A percentile compares a stretch with the other conserved stretches of the same genome.
Conservation (phyloP, 2,329 filamentous ascomycete species). For the Curvularia eragrostidis region DNA sequence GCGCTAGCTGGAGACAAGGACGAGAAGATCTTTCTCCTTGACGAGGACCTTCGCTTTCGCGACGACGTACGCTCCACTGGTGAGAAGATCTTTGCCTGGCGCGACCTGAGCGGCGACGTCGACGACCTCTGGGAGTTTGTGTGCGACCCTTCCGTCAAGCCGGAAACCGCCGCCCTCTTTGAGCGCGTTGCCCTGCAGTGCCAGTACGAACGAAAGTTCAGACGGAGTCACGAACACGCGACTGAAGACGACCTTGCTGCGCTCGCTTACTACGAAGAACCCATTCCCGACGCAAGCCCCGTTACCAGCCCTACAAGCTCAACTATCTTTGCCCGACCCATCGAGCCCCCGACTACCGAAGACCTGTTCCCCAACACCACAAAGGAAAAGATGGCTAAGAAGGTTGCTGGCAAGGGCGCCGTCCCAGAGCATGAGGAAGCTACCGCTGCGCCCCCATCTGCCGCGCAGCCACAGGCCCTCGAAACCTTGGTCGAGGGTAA, state of each 20-base stretch:
- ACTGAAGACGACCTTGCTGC: conserved; percentile 80
- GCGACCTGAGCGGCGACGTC: conserved; percentile 88
- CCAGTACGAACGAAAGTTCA: conserved; percentile 96
- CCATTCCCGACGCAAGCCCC: conserved; percentile 67
- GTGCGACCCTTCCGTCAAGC: conserved; percentile 76
- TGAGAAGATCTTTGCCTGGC: conserved; percentile 91
- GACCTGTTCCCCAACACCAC: conserved; percentile 47
- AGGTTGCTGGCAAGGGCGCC: conserved; percentile 44
- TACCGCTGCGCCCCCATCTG: conserved; percentile 66
- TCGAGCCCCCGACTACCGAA: conserved; percentile 40
- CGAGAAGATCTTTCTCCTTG: conserved; percentile 97
- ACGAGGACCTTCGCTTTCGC: conserved; percentile 87
- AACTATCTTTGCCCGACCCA: conserved; percentile 45
- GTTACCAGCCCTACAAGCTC: conserved; percentile 56
- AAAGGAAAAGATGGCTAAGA: conserved; percentile 53
- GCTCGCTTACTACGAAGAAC: conserved; percentile 76
- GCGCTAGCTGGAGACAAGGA: conserved; percentile 82
- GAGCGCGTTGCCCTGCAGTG: conserved; percentile 85
- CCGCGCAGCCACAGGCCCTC: conserved; percentile 68
- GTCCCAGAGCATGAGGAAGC: conserved; percentile 52
- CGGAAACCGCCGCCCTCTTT: conserved; percentile 78
- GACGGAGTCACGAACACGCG: conserved; percentile 78
- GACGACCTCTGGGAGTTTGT: conserved; percentile 99
- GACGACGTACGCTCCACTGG: conserved; percentile 80
- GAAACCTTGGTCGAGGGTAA: conserved; percentile 77